These are phyloP conservation scores for Cordyceps militaris DNA, from an alignment of 2,329 filamentous ascomycete species.

Conservation along the genomic window DNA sequence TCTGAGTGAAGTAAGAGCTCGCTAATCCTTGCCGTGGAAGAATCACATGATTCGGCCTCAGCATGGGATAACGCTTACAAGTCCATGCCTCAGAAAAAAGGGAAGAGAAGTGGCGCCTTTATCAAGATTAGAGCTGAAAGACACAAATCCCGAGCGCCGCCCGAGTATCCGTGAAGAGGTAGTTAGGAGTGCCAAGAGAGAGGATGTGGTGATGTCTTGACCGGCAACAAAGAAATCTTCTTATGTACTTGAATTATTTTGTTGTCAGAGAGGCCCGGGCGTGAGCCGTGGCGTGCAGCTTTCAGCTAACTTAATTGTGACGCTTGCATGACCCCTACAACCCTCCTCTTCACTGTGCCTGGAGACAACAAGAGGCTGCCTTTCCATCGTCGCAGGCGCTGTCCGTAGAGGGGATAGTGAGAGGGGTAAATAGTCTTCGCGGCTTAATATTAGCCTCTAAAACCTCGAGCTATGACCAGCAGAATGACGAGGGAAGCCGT, in stretches of 20 bases:
- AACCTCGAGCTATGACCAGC: conserved; percentile 4
- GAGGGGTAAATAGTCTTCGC: not conserved
- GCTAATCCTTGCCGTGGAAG: not conserved
- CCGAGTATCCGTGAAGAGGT: not conserved
- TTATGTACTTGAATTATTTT: not conserved
- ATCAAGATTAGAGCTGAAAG: not conserved
- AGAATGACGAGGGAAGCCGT: not conserved
- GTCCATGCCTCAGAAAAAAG: not conserved
- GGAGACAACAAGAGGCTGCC: not conserved
- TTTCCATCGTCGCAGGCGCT: not conserved
- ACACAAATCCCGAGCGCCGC: not conserved
- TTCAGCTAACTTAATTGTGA: not conserved
- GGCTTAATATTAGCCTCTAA: not conserved
- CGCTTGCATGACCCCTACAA: not conserved
- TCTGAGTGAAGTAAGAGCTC: too few relatives aligned
- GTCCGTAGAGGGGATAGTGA: not conserved
- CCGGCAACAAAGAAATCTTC: not conserved
- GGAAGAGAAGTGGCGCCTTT: not conserved
- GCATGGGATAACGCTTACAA: not conserved
- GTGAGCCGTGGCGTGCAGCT: not conserved
- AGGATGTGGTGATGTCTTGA: too few relatives aligned
- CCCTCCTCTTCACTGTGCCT: not conserved
- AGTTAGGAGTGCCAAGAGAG: too few relatives aligned
- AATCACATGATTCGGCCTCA: not conserved
- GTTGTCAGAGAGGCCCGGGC: not conserved